Evolutionary conservation across 2,329 filamentous ascomycete genomes (phyloP), one percentile per base, ranked within the genome.

Genomic region (Podosphaera xanthii): DNA sequence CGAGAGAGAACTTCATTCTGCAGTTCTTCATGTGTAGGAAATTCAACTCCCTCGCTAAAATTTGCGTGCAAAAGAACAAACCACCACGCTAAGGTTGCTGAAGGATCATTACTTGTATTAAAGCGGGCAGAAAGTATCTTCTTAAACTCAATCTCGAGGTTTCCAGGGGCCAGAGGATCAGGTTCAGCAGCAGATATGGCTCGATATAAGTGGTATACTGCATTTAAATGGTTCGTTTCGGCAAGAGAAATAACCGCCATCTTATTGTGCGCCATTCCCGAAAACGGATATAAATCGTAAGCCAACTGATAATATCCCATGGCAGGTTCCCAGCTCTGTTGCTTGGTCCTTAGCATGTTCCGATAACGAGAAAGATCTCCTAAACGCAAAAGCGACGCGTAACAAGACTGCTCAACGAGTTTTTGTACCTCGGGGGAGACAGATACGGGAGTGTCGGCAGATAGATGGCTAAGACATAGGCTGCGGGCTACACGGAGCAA

Each of bases 281-380:
- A 88, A 22, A 80, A 75, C 2, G 91, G 88, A 64, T 86, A 79
- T 58, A 97, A 77, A 58, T 85, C 81, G 63, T 83, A 81, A 31
- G 92, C 92, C 61, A 97, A 75, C 59, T 79, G 76, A 70, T 98
- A 97, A 71, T 91, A 95, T 9, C 84, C 83, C 66, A 90, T 76
- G 12, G 91, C 88, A 12, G 81, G 81, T 34, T 85, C 85, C 75
- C 87, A 94, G 65, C 85, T 86, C 58, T 82, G 82, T 58, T 69
- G 64, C 69, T 86, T 89, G 61, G 77, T 78, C 61, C 83, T 81
- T 60, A 87, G 75, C 67, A 91, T 86, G 59, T 77, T 76, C 59
- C 90, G 83, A 71, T 96, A 98, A 62, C 92, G 82, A 57, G 87
- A 87, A 55, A 98, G 76, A 69, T 98, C 92, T 40, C 92, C 92